Percentiles rank a stretch among this genome's conserved stretches.
Conservation (phyloP, 345 rosid genomes). For the Gossypium rotundifolium region DNA sequence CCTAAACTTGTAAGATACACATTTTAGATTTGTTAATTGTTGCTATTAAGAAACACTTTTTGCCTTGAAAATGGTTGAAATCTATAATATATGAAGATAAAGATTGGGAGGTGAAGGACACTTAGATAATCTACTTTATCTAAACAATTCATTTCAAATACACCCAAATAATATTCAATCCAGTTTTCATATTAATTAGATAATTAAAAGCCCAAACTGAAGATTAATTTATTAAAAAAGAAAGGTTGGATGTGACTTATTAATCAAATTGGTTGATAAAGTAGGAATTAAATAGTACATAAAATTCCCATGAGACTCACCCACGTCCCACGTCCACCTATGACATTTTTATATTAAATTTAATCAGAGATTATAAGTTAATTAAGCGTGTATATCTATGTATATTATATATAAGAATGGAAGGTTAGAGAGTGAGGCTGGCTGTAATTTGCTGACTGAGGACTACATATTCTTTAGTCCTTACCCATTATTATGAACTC, state of each 20-base stretch:
- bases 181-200: background rate
- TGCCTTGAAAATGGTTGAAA: background rate
- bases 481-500: background rate
- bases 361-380: background rate
- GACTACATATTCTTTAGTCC: background rate
- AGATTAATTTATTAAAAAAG: background rate
- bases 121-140: background rate
- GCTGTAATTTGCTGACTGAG: conserved; percentile 21
- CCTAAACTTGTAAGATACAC: no score
- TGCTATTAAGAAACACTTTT: background rate
- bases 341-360: background rate
- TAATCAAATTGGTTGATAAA: background rate
- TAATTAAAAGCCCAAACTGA: no score
- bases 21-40: no score
- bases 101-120: background rate
- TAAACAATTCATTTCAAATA: no score
- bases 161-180: background rate
- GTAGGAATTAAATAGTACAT: background rate
- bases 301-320: background rate
- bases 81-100: no score
- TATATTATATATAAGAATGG: background rate
- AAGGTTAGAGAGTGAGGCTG: conserved; percentile 5
- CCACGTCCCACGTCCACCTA: background rate
- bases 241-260: background rate
- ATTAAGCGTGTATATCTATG: background rate